Conservation (phyloP, 2,329 filamentous ascomycete genomes). For the Gnomoniopsis smithogilvyi region DNA sequence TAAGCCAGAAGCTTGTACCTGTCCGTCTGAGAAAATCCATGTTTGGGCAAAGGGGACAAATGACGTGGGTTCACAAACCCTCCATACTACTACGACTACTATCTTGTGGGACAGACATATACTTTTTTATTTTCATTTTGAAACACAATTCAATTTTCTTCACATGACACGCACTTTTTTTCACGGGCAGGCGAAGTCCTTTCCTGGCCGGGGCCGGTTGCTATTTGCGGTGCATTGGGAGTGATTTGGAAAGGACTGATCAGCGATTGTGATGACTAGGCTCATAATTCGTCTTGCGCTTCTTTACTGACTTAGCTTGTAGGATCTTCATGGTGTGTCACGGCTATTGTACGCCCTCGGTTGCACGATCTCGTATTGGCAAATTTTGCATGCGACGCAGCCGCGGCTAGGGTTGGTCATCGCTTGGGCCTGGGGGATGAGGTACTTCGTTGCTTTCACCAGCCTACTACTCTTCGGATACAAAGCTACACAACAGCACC, state of each 20-base stretch:
- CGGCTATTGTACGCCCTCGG: neutral
- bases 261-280: neutral
- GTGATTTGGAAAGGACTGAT: neutral
- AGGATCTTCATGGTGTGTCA: neutral
- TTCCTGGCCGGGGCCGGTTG: neutral
- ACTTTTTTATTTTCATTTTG: slow-evolving; percentile 13
- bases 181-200: neutral
- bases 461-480: no score
- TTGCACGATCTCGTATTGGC: neutral
- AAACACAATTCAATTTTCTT: slow-evolving; percentile 17
- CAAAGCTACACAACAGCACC: no score
- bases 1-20: neutral
- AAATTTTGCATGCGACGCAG: no score
- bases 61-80: neutral
- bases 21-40: neutral
- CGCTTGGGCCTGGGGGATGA: neutral
- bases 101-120: slow-evolving; percentile 18
- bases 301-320: neutral
- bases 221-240: neutral
- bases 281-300: neutral
- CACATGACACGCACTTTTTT: neutral
- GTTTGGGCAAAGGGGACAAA: neutral
- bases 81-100: neutral
- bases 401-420: neutral
- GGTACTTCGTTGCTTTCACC: no score